Conservation (phyloP, 2,329 filamentous ascomycete species). For the Sporothrix pallida region DNA sequence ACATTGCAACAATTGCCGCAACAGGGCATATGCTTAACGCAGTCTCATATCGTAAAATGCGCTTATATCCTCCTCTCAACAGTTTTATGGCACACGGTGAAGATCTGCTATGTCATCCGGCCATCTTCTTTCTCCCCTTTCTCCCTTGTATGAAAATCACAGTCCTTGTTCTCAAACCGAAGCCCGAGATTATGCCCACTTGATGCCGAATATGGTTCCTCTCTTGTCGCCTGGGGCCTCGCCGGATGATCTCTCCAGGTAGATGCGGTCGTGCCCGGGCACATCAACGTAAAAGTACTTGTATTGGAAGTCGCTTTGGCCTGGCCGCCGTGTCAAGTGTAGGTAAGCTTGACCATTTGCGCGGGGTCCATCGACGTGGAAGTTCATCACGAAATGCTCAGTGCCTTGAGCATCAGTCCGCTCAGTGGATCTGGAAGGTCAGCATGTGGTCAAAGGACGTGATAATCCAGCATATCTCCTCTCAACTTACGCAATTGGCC, state of each 20-base stretch:
- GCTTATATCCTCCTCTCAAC: slow-evolving; percentile 18
- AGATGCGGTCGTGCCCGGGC: slow-evolving; percentile 69
- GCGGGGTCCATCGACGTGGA: slow-evolving; percentile 80
- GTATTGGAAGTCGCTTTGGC: slow-evolving; percentile 74
- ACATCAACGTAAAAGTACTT: slow-evolving; percentile 81
- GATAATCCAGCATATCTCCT: background rate
- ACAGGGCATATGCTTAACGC: background rate
- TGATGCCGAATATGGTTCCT: slow-evolving; percentile 66
- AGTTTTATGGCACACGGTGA: slow-evolving; percentile 17
- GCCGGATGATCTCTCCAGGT: slow-evolving; percentile 61
- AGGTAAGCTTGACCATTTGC: slow-evolving; percentile 76
- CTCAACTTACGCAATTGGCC: slow-evolving; percentile 62
- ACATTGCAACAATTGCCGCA: background rate
- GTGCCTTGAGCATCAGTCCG: slow-evolving; percentile 75
- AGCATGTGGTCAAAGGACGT: background rate
- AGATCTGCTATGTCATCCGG: background rate
- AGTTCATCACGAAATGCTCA: slow-evolving; percentile 83
- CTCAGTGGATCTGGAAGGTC: background rate
- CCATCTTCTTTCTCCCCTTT: background rate
- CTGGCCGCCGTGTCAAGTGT: slow-evolving; percentile 74
- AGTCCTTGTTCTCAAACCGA: background rate
- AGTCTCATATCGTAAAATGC: background rate
- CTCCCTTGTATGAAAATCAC: background rate
- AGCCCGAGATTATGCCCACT: slow-evolving; percentile 52
- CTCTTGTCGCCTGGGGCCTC: slow-evolving; percentile 43